Conservation (phyloP, 495 filamentous ascomycete species). For the Aspergillus mulundensis region DNA sequence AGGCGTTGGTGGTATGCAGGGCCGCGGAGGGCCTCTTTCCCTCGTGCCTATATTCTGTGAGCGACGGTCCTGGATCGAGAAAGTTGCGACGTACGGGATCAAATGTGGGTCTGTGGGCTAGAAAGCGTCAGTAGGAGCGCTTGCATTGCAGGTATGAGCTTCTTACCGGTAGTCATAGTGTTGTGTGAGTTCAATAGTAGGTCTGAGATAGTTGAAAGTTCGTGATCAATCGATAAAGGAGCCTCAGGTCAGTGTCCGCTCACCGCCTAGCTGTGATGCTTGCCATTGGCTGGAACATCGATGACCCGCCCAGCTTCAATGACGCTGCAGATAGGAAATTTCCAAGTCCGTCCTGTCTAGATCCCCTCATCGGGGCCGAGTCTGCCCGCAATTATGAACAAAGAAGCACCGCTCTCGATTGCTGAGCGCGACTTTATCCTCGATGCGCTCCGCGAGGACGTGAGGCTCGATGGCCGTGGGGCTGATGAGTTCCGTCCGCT, state of each 20-base stretch:
- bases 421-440: slow-evolving; percentile 74
- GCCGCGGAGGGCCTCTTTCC: slow-evolving; percentile 91
- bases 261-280: slow-evolving; percentile 4
- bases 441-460: slow-evolving; percentile 67
- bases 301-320: slow-evolving; percentile 10
- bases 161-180: slow-evolving; percentile 64
- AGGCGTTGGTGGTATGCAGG: slow-evolving; percentile 96
- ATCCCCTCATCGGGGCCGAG: slow-evolving; percentile 24
- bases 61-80: slow-evolving; percentile 8
- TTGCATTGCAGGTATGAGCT: not conserved
- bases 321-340: slow-evolving; percentile 26
- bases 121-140: slow-evolving; percentile 24
- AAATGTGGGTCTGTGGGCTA: slow-evolving; percentile 83
- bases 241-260: slow-evolving; percentile 15
- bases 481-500: slow-evolving; percentile 74
- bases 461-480: slow-evolving; percentile 77
- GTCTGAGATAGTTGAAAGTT: not conserved
- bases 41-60: slow-evolving; percentile 61
- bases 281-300: slow-evolving; percentile 16
- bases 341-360: slow-evolving; percentile 15
- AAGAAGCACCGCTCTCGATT: slow-evolving; percentile 78
- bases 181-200: not conserved
- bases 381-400: slow-evolving; percentile 62
- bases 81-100: slow-evolving; percentile 65
- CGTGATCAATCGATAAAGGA: not conserved